Evolutionary conservation across 148 eudicot genomes (phyloP).

Genomic region (Polygonum aviculare): DNA sequence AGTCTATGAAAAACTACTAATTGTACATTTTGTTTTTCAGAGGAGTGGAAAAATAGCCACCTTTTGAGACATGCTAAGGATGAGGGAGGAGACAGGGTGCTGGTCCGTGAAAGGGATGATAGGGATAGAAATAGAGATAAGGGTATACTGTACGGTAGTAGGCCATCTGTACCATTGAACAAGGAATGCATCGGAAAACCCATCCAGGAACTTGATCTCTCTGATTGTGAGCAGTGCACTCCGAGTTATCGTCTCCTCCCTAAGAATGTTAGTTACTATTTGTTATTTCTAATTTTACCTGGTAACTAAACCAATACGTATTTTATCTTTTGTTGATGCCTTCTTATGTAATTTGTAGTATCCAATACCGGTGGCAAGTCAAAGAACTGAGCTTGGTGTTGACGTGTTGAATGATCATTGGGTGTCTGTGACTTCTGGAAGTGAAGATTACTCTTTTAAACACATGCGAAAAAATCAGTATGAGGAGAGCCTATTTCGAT

Average conservation of each 20-base stretch:
- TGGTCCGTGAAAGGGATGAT: constrained; percentile 25
- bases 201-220: constrained; percentile 91
- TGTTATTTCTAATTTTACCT: constrained; percentile 15
- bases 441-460: constrained; percentile 95
- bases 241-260: constrained; percentile 98
- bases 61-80: constrained; percentile 22
- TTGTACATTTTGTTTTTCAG: constrained; percentile 22
- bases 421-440: constrained; percentile 98
- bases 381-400: constrained; percentile 77
- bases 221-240: constrained; percentile 80
- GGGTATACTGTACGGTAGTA: constrained; percentile 28
- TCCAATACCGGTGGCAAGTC: constrained; percentile 84
- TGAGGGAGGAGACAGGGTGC: constrained; percentile 34
- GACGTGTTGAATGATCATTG: constrained; percentile 83
- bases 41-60: constrained; percentile 16
- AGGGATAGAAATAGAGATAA: constrained; percentile 45
- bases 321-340: neutral
- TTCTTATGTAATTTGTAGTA: constrained; percentile 37
- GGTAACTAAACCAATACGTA: constrained; percentile 10
- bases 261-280: constrained; percentile 46
- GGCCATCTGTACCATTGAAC: constrained; percentile 33
- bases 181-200: constrained; percentile 43
- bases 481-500: constrained; percentile 93
- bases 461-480: constrained; percentile 98
- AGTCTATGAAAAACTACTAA: neutral